Evolutionary conservation across 208 protist genomes (phyloP).

Genomic region (Lotmaria passim): DNA sequence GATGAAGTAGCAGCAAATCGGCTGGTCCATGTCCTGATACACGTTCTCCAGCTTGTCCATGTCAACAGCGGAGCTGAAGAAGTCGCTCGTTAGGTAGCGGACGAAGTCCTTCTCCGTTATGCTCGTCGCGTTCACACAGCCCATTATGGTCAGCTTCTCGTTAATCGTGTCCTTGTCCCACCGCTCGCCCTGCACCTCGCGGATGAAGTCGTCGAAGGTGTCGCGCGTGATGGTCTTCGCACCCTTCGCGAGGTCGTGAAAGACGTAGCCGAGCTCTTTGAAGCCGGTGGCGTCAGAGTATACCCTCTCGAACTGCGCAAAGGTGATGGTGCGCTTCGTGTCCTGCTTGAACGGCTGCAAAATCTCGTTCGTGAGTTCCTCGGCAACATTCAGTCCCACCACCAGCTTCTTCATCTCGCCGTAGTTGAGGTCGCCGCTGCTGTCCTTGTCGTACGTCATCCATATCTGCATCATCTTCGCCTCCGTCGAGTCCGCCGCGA

Average conservation of each 20-base stretch:
- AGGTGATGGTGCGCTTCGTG: slow-evolving; percentile 39
- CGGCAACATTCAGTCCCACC: slow-evolving; percentile 56
- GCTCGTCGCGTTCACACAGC: slow-evolving; percentile 36
- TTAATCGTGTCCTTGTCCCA: slow-evolving; percentile 41
- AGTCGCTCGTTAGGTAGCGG: slow-evolving; percentile 42
- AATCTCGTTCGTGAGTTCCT: slow-evolving; percentile 43
- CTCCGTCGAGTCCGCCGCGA: slow-evolving; percentile 48
- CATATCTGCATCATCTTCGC: slow-evolving; percentile 74
- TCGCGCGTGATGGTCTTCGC: slow-evolving; percentile 43
- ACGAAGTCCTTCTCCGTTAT: slow-evolving; percentile 52
- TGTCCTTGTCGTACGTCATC: slow-evolving; percentile 67
- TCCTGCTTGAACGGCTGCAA: slow-evolving; percentile 35
- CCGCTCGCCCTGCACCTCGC: slow-evolving; percentile 47
- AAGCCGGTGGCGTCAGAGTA: slow-evolving; percentile 53
- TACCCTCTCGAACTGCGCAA: slow-evolving; percentile 44
- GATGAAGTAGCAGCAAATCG: slow-evolving; percentile 91
- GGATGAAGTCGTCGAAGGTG: slow-evolving; percentile 54
- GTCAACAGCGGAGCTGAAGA: slow-evolving; percentile 43
- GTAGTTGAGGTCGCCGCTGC: slow-evolving; percentile 61
- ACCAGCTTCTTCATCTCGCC: slow-evolving; percentile 52
- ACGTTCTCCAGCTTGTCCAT: slow-evolving; percentile 41
- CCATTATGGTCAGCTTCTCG: slow-evolving; percentile 43
- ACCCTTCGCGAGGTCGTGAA: slow-evolving; percentile 33
- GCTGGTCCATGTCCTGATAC: slow-evolving; percentile 86
- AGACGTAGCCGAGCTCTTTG: slow-evolving; percentile 64